phyloP scores from a whole-genome alignment of 2,329 filamentous ascomycete species.

The Aspergillaceae sp. region DNA sequence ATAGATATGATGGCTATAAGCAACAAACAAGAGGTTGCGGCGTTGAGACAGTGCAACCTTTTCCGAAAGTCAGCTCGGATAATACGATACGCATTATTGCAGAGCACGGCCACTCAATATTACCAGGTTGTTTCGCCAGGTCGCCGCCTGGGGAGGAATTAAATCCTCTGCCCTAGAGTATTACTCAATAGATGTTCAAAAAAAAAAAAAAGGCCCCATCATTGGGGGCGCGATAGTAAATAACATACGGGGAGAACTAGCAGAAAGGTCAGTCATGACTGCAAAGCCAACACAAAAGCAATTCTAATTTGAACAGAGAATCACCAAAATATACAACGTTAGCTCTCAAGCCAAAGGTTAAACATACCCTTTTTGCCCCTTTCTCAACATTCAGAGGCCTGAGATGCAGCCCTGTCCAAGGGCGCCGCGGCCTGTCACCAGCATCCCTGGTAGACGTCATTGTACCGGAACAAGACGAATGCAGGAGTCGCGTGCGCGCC shows the following conservation, averaged over 20 bases:
- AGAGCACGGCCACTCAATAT: conserved; percentile 2
- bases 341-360: background rate
- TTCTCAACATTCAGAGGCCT: conserved; percentile 26
- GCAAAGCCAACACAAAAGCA: no score
- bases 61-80: background rate
- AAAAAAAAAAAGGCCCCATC: background rate
- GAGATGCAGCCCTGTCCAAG: conserved; percentile 19
- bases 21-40: conserved; percentile 40
- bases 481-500: background rate
- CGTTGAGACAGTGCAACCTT: conserved; percentile 39
- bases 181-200: background rate
- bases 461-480: background rate
- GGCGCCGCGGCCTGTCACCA: conserved; percentile 4
- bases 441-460: conserved; percentile 15
- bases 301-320: conserved; percentile 7
- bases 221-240: background rate
- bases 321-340: background rate
- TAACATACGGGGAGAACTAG: conserved; percentile 13
- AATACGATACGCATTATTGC: conserved; percentile 1
- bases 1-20: conserved; percentile 32
- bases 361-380: conserved; percentile 26
- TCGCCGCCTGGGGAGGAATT: conserved; percentile 23
- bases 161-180: conserved; percentile 18
- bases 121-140: conserved; percentile 40
- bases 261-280: conserved; percentile 1